Evolutionary conservation across 2,329 filamentous ascomycete genomes (phyloP), one percentile per base, ranked within the genome.

Genomic region (Sporothrix curviconia): DNA sequence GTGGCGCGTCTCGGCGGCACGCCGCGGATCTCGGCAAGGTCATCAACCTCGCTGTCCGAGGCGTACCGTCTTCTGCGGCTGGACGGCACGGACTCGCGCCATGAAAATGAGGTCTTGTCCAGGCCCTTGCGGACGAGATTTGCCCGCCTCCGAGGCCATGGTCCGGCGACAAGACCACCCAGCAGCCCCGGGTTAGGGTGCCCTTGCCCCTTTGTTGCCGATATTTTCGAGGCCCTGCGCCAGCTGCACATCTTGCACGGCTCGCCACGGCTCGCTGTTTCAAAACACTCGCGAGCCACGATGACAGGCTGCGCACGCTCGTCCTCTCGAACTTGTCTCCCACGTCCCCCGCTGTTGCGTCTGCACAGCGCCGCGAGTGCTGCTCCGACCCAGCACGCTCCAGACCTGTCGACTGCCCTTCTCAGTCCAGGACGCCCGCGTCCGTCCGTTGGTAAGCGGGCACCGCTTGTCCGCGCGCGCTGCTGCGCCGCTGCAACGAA

Each of bases 161-260:
- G 72, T 77, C 46, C 75, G n/a, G 72, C 19, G 70, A 69, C 11
- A 71, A 15, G 67, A 68, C 24, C 78, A 82, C 1, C 80, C 79
- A 62, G 72, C 85, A 53, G 28, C 28, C 28, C 28, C 6, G 28
- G 11, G n/a, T n/a, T n/a, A 32, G 6, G 28, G 28, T 32, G 28
- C 6, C 28, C 28, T 11, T 11, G 28, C 69, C 75, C 83, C 0
- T 82, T 80, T 60, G 74, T 86, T 53, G 69, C 74, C 3, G 63
- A 70, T 1, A 74, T 83, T 57, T 86, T 86, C 55, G 82, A 85
- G 64, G 69, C 72, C 6, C 68, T 86, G 5, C 73, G 82, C 44
- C 81, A 86, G 59, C 68, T 79, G 25, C 68, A 72, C 7, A 70
- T 78, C 30, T 70, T 84, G 22, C 70, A 75, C 46, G 65, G 61